Percentiles rank a stretch among this genome's conserved stretches.
Evolutionary conservation across 2,329 filamentous ascomycete genomes (phyloP).

Genomic region (Neopestalotiopsis rosae): DNA sequence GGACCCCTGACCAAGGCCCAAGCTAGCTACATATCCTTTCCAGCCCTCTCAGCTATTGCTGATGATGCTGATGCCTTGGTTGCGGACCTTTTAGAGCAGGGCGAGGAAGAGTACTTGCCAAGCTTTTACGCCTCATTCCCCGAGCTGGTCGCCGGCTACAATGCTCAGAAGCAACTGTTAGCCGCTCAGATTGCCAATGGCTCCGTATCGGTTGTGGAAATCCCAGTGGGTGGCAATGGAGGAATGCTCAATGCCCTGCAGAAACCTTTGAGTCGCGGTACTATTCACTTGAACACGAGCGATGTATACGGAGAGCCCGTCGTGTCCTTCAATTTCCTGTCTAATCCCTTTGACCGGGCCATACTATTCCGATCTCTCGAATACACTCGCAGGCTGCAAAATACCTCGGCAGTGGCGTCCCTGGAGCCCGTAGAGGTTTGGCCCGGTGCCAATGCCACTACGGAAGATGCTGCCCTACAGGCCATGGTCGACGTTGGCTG

Average conservation of each 20-base stretch:
- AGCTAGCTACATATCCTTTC: slow-evolving; percentile 27
- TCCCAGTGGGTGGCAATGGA: slow-evolving; percentile 18
- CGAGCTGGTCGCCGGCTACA: slow-evolving; percentile 26
- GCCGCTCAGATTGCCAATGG: neutral
- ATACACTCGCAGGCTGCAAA: slow-evolving; percentile 39
- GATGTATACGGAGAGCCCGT: slow-evolving; percentile 52
- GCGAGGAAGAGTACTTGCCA: slow-evolving; percentile 25
- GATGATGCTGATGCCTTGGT: slow-evolving; percentile 22
- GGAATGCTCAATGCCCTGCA: slow-evolving; percentile 24
- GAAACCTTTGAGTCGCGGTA: slow-evolving; percentile 55
- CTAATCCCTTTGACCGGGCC: slow-evolving; percentile 57
- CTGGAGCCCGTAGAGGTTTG: slow-evolving; percentile 41
- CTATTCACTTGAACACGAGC: slow-evolving; percentile 56
- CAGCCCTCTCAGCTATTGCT: neutral
- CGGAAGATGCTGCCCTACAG: slow-evolving; percentile 36
- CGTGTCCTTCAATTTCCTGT: slow-evolving; percentile 47
- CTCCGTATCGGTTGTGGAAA: slow-evolving; percentile 6
- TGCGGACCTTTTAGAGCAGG: slow-evolving; percentile 22
- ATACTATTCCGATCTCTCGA: slow-evolving; percentile 45
- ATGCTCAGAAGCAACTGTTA: slow-evolving; percentile 19
- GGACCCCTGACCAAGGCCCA: slow-evolving; percentile 30
- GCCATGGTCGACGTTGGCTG: slow-evolving; percentile 26
- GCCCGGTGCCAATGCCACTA: slow-evolving; percentile 32
- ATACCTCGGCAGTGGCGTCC: slow-evolving; percentile 37
- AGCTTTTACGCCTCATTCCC: slow-evolving; percentile 27